Evolutionary conservation across 1,284 basidiomycete species (phyloP).

Genomic region (Cutaneotrichosporon sp.): DNA sequence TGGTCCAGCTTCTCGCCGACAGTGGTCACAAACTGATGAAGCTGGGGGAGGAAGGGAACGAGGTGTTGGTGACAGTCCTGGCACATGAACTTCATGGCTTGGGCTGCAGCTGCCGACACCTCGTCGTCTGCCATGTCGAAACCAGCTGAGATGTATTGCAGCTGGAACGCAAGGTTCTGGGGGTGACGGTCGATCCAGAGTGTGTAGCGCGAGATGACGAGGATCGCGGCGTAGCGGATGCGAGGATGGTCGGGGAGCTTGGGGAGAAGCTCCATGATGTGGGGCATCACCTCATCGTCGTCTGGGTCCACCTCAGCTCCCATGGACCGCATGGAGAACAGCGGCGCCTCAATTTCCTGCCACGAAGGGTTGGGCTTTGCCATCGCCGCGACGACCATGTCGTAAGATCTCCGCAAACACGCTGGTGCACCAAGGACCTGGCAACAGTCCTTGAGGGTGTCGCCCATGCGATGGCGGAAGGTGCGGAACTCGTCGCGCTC

Average conservation of each 20-base stretch:
- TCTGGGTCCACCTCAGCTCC: conserved; percentile 83
- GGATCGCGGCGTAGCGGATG: conserved; percentile 88
- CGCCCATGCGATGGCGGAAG: conserved; percentile 97
- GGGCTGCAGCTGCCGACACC: conserved; percentile 89
- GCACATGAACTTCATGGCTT: conserved; percentile 94
- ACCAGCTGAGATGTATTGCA: conserved; percentile 87
- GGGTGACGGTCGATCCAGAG: conserved; percentile 94
- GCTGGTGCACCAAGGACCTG: conserved; percentile 81
- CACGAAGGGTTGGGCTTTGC: conserved; percentile 56
- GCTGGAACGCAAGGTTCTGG: conserved; percentile 74
- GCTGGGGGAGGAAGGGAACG: conserved; percentile 81
- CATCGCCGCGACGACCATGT: conserved; percentile 71
- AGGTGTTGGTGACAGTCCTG: conserved; percentile 96
- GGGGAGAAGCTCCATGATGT: conserved; percentile 92
- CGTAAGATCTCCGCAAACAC: conserved; percentile 76
- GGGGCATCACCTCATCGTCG: conserved; percentile 81
- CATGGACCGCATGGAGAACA: conserved; percentile 98
- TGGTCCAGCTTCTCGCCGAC: conserved; percentile 72
- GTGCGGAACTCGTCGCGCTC: conserved; percentile 90
- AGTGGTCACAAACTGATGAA: conserved; percentile 80
- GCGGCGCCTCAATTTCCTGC: conserved; percentile 96
- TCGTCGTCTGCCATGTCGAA: conserved; percentile 76
- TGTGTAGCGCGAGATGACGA: conserved; percentile 93
- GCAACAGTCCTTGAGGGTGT: conserved; percentile 98
- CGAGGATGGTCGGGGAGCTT: conserved; percentile 83